Evolutionary conservation across 331 rosid species (phyloP), one percentile per base, ranked within the genome.

Genomic region (Cydonia oblonga): DNA sequence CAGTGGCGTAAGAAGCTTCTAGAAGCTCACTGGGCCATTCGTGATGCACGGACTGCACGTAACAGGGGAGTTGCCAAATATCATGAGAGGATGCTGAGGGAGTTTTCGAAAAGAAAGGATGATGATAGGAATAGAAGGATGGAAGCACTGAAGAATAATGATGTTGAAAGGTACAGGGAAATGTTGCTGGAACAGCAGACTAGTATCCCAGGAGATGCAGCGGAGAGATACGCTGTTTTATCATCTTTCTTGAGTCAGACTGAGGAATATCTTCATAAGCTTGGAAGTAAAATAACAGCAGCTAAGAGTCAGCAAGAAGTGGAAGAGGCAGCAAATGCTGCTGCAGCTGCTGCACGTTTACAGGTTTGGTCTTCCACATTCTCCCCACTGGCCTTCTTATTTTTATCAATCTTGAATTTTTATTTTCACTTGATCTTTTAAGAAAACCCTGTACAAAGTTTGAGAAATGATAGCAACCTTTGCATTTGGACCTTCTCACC

Each of bases 31-130:
- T 95, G 99, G 99, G 88, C 90, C 72, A 89, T 95, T 75, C 99
- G 99, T 68, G 99, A 95, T 86, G 96, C 99, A 66, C 90, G 97
- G 64, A 95, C 96, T 84, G 96, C 96, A 61, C 97, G 99, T 63
- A 95, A 95, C 80, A 88, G 99, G 69, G 99, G 99, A 64, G 99
- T 95, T 80, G 99, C 96, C 30, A 95, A 95, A 85, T 95, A 90
- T 86, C 99, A 95, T 12, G 99, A 95, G 84, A 90, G 75, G 82
- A 91, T 91, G 96, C 75, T 95, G 84, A 83, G 93, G 80, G 99
- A 95, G 76, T 95, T 91, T 73, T 95, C 97, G 11, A 95, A 91
- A 78, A 91, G 84, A 66, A 95, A 95, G 82, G 99, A 95, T 80
- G 97, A 95, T 75, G 96, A 87, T 64, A 86, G 99, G 83, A 86